Evolutionary conservation across 1,139 yeast genomes (phyloP).

Genomic region (Ogataea hybrid): DNA sequence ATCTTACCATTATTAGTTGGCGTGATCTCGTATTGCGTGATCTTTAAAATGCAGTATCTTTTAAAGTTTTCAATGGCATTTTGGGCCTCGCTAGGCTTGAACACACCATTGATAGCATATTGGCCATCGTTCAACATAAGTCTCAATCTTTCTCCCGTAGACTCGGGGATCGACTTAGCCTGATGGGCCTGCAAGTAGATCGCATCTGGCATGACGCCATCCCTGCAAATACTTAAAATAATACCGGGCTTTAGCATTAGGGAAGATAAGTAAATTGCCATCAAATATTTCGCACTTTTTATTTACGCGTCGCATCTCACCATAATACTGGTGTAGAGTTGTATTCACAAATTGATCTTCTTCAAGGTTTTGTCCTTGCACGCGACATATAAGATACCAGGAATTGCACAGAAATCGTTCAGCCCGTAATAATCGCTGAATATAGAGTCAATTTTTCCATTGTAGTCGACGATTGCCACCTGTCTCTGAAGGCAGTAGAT

Average conservation of each 20-base stretch:
- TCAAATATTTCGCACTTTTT: conserved; percentile 7
- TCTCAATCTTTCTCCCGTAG: conserved; percentile 46
- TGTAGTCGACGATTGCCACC: background rate
- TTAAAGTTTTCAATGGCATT: conserved; percentile 24
- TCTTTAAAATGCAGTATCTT: conserved; percentile 24
- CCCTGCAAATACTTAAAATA: conserved; percentile 23
- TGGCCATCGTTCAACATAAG: conserved; percentile 65
- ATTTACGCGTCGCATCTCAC: conserved; percentile 14
- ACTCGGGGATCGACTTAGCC: conserved; percentile 27
- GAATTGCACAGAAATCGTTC: conserved; percentile 1
- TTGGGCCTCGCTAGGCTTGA: conserved; percentile 49
- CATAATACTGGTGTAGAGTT: conserved; percentile 2
- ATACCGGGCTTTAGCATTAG: conserved; percentile 22
- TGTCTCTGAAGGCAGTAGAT: conserved; percentile 8
- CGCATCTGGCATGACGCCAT: conserved; percentile 19
- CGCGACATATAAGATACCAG: background rate
- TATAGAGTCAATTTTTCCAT: background rate
- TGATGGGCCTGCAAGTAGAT: conserved; percentile 31
- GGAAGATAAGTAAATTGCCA: conserved; percentile 12
- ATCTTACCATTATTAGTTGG: conserved; percentile 27
- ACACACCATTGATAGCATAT: conserved; percentile 60
- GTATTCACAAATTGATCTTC: background rate
- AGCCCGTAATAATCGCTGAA: background rate
- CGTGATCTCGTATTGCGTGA: conserved; percentile 23
- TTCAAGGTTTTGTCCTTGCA: background rate